Evolutionary conservation across 768 basidiomycete genomes (phyloP), one percentile per base, ranked within the genome.

Genomic region (Pilatotrama ljubarskyi): DNA sequence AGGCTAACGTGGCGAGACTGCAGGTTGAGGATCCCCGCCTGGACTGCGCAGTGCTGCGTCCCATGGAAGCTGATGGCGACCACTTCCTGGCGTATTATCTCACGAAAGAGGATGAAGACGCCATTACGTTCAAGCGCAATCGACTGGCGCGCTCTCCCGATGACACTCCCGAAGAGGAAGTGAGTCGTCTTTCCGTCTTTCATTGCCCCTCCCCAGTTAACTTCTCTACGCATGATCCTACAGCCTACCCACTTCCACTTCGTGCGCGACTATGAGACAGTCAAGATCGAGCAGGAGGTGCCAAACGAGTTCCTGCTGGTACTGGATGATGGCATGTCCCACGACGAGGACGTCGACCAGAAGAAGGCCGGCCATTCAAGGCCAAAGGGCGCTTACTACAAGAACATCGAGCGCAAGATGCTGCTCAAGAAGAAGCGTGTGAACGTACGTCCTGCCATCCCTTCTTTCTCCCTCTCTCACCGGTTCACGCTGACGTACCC

Each of bases 351-450:
- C 25, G n/a, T 48, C 26, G 68, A 76, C 29, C 64, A 68, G 20
- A 66, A 68, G 8, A 66, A 67, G 13, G 67, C 65, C 13, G 49
- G 38, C 10, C 46, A 43, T 36, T 69, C 52, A 2, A 64, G 69
- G 24, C 37, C 74, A 25, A 85, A 83, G 68, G 91, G 88, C n/a
- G 92, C 87, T 0, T 93, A 90, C 68, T 93, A 93, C 75, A 94
- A 92, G 74, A 87, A 87, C 69, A 91, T 94, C 54, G 90, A 92
- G 74, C 84, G 91, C 46, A 93, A 93, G 75, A 93, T 93, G 86
- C 78, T 84, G 22, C 77, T 94, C 41, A 93, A 93, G 74, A 93
- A 92, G 77, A 91, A 86, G 72, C 84, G 92, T 8, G 83, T 82
- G 17, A 90, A 90, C 70, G 91, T 92, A 62, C 72, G 83, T 77